A percentile compares a stretch with the other conserved stretches of the same genome.
phyloP scores from a whole-genome alignment of 768 basidiomycete genomes.

The Cystoderma amianthinum region DNA sequence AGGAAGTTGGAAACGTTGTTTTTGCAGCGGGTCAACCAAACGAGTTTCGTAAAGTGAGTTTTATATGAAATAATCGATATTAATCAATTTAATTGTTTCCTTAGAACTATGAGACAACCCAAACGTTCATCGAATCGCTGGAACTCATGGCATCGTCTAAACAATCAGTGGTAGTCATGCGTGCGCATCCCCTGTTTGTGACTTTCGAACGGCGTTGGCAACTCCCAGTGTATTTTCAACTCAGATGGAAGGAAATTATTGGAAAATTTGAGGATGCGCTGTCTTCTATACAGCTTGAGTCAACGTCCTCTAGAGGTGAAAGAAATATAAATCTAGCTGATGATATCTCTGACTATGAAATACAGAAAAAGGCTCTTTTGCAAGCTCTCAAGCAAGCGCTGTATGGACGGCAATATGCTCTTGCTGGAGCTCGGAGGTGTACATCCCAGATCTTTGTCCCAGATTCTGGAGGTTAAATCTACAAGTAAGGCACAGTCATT shows the following conservation, averaged over 20 bases:
- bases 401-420: constrained; percentile 67
- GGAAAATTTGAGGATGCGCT: constrained; percentile 67
- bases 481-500: constrained; percentile 49
- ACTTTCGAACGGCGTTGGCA: constrained; percentile 90
- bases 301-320: constrained; percentile 34
- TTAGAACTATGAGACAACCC: constrained; percentile 81
- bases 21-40: constrained; percentile 92
- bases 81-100: constrained; percentile 3
- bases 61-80: not conserved
- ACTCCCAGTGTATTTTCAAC: constrained; percentile 92
- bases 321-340: not conserved
- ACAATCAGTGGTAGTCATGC: constrained; percentile 63
- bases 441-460: constrained; percentile 72
- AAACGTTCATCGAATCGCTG: constrained; percentile 74
- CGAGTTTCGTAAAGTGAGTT: constrained; percentile 77
- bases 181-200: constrained; percentile 59
- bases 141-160: constrained; percentile 79
- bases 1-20: constrained; percentile 73
- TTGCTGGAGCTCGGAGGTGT: constrained; percentile 87
- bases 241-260: constrained; percentile 95
- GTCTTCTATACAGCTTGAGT: constrained; percentile 30
- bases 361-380: constrained; percentile 31
- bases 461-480: constrained; percentile 90
- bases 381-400: constrained; percentile 58
- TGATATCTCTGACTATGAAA: constrained; percentile 1